Conservation (phyloP, 768 basidiomycete genomes). For the Psilocybe tampanensis region DNA sequence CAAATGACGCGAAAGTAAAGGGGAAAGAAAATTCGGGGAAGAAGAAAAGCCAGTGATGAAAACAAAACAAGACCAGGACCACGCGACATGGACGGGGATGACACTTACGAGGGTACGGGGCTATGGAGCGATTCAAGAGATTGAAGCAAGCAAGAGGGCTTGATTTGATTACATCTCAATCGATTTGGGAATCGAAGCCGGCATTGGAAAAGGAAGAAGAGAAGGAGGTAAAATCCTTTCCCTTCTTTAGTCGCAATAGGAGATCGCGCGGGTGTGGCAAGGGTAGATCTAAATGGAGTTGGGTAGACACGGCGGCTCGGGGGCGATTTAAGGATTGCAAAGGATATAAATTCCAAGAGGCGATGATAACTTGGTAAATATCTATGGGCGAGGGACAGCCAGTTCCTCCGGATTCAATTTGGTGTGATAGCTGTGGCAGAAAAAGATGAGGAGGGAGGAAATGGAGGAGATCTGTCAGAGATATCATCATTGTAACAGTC, state of each 20-base stretch:
- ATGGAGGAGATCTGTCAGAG: not conserved
- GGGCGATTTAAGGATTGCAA: constrained; percentile 1
- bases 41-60: constrained; percentile 5
- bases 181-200: constrained; percentile 20
- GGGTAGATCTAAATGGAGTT: constrained; percentile 9
- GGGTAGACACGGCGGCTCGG: not conserved
- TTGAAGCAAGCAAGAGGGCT: constrained; percentile 14
- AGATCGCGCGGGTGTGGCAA: constrained; percentile 15
- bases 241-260: constrained; percentile 9
- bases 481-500: not conserved
- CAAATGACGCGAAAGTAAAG: not conserved
- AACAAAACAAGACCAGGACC: not conserved
- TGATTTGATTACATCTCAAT: constrained; percentile 16
- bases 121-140: constrained; percentile 17
- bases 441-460: not conserved
- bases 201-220: constrained; percentile 18
- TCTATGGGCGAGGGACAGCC: not conserved
- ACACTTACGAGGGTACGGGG: constrained; percentile 18
- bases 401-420: not conserved
- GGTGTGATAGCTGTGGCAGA: not conserved
- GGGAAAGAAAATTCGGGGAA: constrained; percentile 3
- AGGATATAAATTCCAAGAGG: not conserved
- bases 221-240: constrained; percentile 19
- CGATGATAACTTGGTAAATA: not conserved
- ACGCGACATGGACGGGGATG: constrained; percentile 17